Conservation (phyloP, 1,284 basidiomycete genomes). For the Ceratobasidium sp. region DNA sequence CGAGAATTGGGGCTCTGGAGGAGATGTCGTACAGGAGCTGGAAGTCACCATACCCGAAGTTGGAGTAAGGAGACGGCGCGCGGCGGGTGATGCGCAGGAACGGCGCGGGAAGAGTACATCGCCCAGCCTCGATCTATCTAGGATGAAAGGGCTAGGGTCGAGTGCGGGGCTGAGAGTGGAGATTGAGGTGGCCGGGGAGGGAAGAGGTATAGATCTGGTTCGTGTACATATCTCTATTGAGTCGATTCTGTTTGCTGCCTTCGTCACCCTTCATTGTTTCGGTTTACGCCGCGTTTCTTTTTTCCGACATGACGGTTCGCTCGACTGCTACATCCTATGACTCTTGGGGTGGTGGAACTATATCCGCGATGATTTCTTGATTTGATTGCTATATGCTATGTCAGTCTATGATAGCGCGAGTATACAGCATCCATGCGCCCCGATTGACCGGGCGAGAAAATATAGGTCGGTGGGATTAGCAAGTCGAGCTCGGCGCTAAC, state of each 20-base stretch:
- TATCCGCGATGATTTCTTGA: neutral
- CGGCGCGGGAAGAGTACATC: neutral
- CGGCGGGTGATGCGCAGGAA: conserved; percentile 55
- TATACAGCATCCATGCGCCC: neutral
- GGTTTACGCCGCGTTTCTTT: neutral
- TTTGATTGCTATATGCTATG: too few species aligned
- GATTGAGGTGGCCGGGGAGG: neutral
- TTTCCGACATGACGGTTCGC: too few species aligned
- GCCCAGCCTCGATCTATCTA: conserved; percentile 11
- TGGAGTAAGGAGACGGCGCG: conserved; percentile 72
- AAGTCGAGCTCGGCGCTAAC: too few species aligned
- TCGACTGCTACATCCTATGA: too few species aligned
- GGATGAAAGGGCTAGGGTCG: neutral
- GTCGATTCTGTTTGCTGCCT: too few species aligned
- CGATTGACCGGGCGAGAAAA: too few species aligned
- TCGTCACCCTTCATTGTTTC: neutral
- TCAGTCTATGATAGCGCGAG: neutral
- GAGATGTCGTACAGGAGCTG: conserved; percentile 83
- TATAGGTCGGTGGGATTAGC: too few species aligned
- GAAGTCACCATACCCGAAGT: conserved; percentile 88
- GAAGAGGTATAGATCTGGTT: conserved; percentile 4
- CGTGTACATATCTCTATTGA: conserved; percentile 23
- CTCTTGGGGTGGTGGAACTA: neutral
- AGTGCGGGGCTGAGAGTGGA: neutral
- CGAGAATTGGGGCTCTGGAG: conserved; percentile 76